Conservation (phyloP, 768 basidiomycete genomes). For the Boletus eberwhitei region DNA sequence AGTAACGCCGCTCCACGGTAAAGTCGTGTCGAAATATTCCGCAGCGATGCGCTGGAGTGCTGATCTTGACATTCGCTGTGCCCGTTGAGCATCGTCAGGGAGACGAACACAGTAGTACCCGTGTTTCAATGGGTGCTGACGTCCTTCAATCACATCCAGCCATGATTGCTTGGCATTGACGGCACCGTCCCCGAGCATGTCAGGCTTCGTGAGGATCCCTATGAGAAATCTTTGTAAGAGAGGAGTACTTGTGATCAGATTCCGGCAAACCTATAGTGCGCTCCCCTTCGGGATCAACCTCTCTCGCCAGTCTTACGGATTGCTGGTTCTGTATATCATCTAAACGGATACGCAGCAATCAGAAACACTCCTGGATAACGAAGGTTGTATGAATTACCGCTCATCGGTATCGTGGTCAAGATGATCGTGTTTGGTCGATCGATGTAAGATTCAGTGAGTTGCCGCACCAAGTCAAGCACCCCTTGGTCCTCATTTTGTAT, state of each 20-base stretch:
- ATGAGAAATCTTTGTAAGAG: neutral
- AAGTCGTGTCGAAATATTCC: conserved; percentile 44
- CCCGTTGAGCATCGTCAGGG: conserved; percentile 56
- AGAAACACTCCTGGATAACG: neutral
- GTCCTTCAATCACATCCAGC: conserved; percentile 51
- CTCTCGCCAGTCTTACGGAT: conserved; percentile 51
- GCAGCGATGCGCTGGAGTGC: conserved; percentile 38
- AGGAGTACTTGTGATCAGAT: neutral
- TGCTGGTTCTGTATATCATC: conserved; percentile 68
- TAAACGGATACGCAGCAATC: conserved; percentile 20
- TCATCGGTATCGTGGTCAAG: conserved; percentile 64
- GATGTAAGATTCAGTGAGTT: conserved; percentile 49
- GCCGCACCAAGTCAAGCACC: conserved; percentile 42
- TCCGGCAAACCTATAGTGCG: conserved; percentile 56
- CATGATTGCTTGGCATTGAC: conserved; percentile 41
- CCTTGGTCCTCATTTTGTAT: conserved; percentile 51
- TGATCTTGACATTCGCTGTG: conserved; percentile 30
- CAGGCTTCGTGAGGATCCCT: conserved; percentile 75
- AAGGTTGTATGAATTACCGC: conserved; percentile 36
- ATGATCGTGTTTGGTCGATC: conserved; percentile 52
- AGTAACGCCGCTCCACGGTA: conserved; percentile 52
- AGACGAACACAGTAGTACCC: conserved; percentile 69
- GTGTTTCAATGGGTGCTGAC: conserved; percentile 42
- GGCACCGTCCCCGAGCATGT: conserved; percentile 45
- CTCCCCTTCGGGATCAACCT: conserved; percentile 49